Evolutionary conservation across 2,329 filamentous ascomycete genomes (phyloP).

Genomic region (Diaporthe humulicola): DNA sequence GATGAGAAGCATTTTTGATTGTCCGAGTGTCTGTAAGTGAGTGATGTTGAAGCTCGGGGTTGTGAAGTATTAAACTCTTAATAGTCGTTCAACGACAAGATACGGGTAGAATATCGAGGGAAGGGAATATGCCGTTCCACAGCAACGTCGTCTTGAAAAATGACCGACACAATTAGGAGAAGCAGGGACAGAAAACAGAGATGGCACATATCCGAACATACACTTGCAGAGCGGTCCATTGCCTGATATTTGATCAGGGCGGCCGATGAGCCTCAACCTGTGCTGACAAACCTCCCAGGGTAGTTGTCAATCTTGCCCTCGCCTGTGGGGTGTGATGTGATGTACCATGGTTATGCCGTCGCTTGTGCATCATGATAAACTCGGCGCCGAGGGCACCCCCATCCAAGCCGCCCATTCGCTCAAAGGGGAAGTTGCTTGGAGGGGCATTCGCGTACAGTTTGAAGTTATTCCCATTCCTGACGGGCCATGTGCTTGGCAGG

Average conservation of each 20-base stretch:
- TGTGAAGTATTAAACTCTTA: slow-evolving; percentile 19
- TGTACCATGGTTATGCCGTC: slow-evolving; percentile 28
- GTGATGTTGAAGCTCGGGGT: not conserved
- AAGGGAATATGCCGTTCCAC: slow-evolving; percentile 16
- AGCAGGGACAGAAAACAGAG: slow-evolving; percentile 1
- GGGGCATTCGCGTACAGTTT: slow-evolving; percentile 27
- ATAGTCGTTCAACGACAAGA: slow-evolving; percentile 22
- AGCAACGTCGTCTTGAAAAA: slow-evolving; percentile 15
- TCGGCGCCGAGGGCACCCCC: slow-evolving; percentile 10
- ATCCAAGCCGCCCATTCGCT: slow-evolving; percentile 15
- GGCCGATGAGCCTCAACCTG: slow-evolving; percentile 5
- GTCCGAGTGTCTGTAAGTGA: not conserved
- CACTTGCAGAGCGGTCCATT: not conserved
- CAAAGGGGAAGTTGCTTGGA: slow-evolving; percentile 11
- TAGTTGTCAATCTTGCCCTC: not conserved
- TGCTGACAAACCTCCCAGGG: slow-evolving; percentile 7
- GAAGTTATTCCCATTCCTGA: slow-evolving; percentile 28
- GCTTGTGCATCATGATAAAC: slow-evolving; percentile 26
- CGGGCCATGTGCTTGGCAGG: slow-evolving; percentile 20
- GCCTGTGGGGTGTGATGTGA: slow-evolving; percentile 19
- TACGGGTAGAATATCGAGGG: not conserved
- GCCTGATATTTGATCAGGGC: slow-evolving; percentile 6
- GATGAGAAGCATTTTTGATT: slow-evolving; percentile 7
- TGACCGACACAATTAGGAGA: not conserved
- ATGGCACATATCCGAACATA: not conserved